Conservation (phyloP, 306 rosid genomes). For the Ceratonia siliqua region DNA sequence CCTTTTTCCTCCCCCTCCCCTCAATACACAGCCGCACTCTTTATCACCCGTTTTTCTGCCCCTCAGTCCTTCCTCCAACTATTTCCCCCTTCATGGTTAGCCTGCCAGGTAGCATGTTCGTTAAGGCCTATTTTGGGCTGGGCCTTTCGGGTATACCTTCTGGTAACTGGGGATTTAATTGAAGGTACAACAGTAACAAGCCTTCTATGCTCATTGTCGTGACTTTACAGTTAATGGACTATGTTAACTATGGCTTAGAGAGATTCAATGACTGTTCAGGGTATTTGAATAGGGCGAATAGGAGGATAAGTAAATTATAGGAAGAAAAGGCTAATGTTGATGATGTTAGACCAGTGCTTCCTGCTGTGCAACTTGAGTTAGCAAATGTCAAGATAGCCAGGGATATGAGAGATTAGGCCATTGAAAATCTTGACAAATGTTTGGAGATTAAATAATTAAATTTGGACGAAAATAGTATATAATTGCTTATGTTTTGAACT, state of each 20-base stretch:
- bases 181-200: too few relatives aligned
- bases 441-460: constrained; percentile 78
- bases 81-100: too few relatives aligned
- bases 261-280: constrained; percentile 85
- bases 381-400: constrained; percentile 82
- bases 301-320: constrained; percentile 66
- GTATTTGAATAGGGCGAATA: constrained; percentile 75
- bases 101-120: too few relatives aligned
- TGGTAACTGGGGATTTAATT: too few relatives aligned
- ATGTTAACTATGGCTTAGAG: constrained; percentile 64
- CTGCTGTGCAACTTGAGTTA: constrained; percentile 80
- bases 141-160: too few relatives aligned
- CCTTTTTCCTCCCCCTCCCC: too few relatives aligned
- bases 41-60: too few relatives aligned
- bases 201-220: constrained; percentile 67
- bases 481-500: constrained; percentile 75
- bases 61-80: too few relatives aligned
- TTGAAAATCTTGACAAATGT: constrained; percentile 74
- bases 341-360: constrained; percentile 78
- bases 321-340: constrained; percentile 49
- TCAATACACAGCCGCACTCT: too few relatives aligned
- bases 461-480: constrained; percentile 68
- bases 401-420: constrained; percentile 96
- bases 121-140: too few relatives aligned
- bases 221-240: constrained; percentile 84